A percentile compares a stretch with the other conserved stretches of the same genome.
Conservation (phyloP, 352 stramenopile genomes). For the Phytopythium sindhum region DNA sequence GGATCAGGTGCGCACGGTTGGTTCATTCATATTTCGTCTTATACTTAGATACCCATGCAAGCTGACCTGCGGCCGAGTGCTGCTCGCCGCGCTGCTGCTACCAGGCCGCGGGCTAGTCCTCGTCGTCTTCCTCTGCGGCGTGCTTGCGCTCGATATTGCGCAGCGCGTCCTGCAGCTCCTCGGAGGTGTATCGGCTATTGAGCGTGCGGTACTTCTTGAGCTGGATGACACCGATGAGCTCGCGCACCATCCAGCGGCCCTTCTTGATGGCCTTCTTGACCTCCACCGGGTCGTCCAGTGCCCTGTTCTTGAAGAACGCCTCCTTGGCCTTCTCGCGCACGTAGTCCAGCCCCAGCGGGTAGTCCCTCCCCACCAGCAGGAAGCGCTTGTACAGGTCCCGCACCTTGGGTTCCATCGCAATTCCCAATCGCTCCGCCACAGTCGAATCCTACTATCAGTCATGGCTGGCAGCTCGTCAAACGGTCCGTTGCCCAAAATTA, state of each 20-base stretch:
- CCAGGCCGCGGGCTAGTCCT: neutral
- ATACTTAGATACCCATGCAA: neutral
- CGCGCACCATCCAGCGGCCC: slow-evolving; percentile 92
- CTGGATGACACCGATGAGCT: slow-evolving; percentile 97
- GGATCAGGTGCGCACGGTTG: too few relatives aligned
- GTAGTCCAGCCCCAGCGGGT: slow-evolving; percentile 91
- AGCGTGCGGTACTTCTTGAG: slow-evolving; percentile 97
- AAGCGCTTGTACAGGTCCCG: slow-evolving; percentile 95
- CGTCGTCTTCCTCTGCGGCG: slow-evolving; percentile 4
- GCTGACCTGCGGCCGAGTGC: neutral
- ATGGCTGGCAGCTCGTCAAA: neutral
- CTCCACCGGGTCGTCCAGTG: slow-evolving; percentile 62
- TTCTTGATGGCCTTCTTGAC: slow-evolving; percentile 92
- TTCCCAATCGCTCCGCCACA: neutral
- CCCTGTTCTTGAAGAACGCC: slow-evolving; percentile 86
- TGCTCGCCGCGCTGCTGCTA: neutral
- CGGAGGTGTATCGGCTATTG: slow-evolving; percentile 89
- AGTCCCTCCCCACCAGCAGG: slow-evolving; percentile 92
- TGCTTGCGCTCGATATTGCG: slow-evolving; percentile 42
- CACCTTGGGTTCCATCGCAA: slow-evolving; percentile 90
- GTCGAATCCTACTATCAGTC: slow-evolving; percentile 1
- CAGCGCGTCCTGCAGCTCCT: slow-evolving; percentile 67
- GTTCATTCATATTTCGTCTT: too few relatives aligned
- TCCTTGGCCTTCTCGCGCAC: slow-evolving; percentile 91
- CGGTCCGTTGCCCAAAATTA: neutral